Evolutionary conservation across 1,284 basidiomycete species (phyloP), one percentile per base, ranked within the genome.

Genomic region (Ceratobasidium sp.): DNA sequence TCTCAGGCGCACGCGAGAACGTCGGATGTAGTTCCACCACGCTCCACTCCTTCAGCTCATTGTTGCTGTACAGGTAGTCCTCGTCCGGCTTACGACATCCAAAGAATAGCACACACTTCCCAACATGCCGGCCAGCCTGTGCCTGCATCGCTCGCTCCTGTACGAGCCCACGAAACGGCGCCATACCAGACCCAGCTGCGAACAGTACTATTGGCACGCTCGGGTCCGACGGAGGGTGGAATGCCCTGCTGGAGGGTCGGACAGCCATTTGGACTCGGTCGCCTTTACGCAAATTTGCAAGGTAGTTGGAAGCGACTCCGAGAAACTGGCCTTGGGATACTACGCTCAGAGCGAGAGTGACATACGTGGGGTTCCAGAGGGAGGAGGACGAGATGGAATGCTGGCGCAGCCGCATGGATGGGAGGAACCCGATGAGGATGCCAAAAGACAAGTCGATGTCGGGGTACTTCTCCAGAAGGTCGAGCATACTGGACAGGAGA

Each of bases 301-400:
- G 83, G 79, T 84, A 87, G 77, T 82, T 86, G 37, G 84, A 85
- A n/a, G 85, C 86, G 39, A 87, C 86, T 39, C 86, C 86, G 39
- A 85, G 80, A 81, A 85, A 85, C 2, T 77, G 29, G 14, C 77
- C 74, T 31, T 79, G 56, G 43, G 83, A 82, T 69, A 87, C 78
- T 37, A 87, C 84, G 74, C 83, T 84, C 76, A 87, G 79, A 5
- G 86, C 87, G 14, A 88, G 82, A 6, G 84, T 83, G 11, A 83
- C 85, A 64, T 81, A 82, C 29, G 80, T 77, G 1, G 86, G 81
- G 76, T 86, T 82, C 81, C 82, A 84, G 13, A 87, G 81, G 0
- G 86, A 86, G 0, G 86, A 86, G 0, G 86, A 87, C 2, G 86
- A 86, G 77, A 87, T 87, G 1, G 85, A 86, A 79, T 87, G 87